A percentile compares a stretch with the other conserved stretches of the same genome.
Conservation (phyloP, 805 yeast species). For the Danielia reshetovae region DNA sequence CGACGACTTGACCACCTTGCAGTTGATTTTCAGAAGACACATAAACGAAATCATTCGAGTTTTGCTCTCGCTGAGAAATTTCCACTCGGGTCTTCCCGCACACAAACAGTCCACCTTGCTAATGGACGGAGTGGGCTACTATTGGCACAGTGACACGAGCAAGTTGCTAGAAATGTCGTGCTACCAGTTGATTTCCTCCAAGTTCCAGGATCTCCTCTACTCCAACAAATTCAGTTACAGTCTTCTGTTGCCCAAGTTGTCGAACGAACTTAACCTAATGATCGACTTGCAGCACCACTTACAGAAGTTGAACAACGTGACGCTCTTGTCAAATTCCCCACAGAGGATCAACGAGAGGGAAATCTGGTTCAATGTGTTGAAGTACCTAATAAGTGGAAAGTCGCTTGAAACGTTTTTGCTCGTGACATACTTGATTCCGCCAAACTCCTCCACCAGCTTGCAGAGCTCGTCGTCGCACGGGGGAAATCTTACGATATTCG, state of each 20-base stretch:
- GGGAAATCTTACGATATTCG: slow-evolving; percentile 38
- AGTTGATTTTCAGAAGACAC: slow-evolving; percentile 41
- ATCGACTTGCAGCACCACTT: slow-evolving; percentile 41
- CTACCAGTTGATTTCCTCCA: slow-evolving; percentile 34
- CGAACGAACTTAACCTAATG: slow-evolving; percentile 40
- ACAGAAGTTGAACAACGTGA: slow-evolving; percentile 29
- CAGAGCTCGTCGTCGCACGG: slow-evolving; percentile 36
- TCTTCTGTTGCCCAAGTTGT: slow-evolving; percentile 30
- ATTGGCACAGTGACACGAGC: slow-evolving; percentile 39
- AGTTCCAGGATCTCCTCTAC: slow-evolving; percentile 32
- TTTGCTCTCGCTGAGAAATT: slow-evolving; percentile 35
- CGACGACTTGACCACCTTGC: slow-evolving; percentile 44
- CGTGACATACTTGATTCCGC: slow-evolving; percentile 39
- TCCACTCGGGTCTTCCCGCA: slow-evolving; percentile 19
- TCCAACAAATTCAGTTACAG: slow-evolving; percentile 29
- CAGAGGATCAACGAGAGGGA: slow-evolving; percentile 26
- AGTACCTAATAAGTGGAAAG: slow-evolving; percentile 39
- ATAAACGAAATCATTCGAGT: slow-evolving; percentile 40
- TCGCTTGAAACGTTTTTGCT: slow-evolving; percentile 37
- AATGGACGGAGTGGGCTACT: slow-evolving; percentile 41
- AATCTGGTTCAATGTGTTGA: slow-evolving; percentile 41
- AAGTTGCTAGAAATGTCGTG: slow-evolving; percentile 39
- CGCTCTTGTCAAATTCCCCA: slow-evolving; percentile 4
- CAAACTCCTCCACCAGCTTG: slow-evolving; percentile 35
- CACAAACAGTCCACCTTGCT: slow-evolving; percentile 22